Evolutionary conservation across 2,329 filamentous ascomycete genomes (phyloP).

Genomic region (Huntiella abstrusa): DNA sequence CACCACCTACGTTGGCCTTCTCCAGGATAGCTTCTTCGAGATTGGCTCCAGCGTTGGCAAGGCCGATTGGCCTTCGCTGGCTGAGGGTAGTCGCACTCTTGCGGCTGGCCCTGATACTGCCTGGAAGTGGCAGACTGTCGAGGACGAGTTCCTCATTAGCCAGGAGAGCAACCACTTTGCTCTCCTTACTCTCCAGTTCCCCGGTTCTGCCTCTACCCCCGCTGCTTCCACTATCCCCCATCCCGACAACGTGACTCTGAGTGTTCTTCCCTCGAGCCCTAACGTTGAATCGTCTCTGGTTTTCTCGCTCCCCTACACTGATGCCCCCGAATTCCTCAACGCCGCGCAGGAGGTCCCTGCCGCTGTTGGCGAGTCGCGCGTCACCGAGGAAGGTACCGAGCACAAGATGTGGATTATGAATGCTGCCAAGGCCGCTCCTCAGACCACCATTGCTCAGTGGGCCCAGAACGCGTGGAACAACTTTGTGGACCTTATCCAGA

Average conservation of each 20-base stretch:
- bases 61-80: slow-evolving; percentile 60
- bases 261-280: slow-evolving; percentile 59
- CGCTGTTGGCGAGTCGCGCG: slow-evolving; percentile 30
- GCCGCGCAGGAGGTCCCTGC: slow-evolving; percentile 67
- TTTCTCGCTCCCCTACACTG: slow-evolving; percentile 57
- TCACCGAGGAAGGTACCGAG: slow-evolving; percentile 40
- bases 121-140: slow-evolving; percentile 78
- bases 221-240: slow-evolving; percentile 46
- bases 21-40: slow-evolving; percentile 80
- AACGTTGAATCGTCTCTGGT: slow-evolving; percentile 63
- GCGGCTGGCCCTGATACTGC: slow-evolving; percentile 54
- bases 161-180: slow-evolving; percentile 49
- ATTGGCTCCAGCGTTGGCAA: slow-evolving; percentile 33
- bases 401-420: slow-evolving; percentile 95
- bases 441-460: slow-evolving; percentile 51
- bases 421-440: slow-evolving; percentile 50
- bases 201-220: slow-evolving; percentile 55
- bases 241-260: slow-evolving; percentile 57
- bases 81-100: slow-evolving; percentile 62
- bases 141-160: slow-evolving; percentile 27
- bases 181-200: slow-evolving; percentile 77
- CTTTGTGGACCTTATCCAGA: slow-evolving; percentile 62
- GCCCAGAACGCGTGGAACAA: slow-evolving; percentile 62
- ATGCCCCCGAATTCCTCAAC: slow-evolving; percentile 58
- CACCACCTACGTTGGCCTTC: slow-evolving; percentile 80